Evolutionary conservation across 192 early-diverging fungal genomes (phyloP), one percentile per base, ranked within the genome.

Genomic region (Mortierella antarctica): DNA sequence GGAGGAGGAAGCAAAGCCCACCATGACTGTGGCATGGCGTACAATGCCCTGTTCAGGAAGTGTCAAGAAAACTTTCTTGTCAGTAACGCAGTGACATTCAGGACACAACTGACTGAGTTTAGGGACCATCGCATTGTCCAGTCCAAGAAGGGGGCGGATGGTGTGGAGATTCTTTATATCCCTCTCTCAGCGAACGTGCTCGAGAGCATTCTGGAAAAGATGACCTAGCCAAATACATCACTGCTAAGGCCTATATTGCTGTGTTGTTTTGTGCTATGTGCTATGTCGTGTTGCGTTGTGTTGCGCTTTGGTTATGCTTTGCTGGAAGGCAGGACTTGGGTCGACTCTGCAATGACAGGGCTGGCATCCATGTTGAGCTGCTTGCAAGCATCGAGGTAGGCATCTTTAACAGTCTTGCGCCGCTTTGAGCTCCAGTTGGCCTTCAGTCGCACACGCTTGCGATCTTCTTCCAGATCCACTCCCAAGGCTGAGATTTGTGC

Each of bases 71-170:
- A 88, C 63, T 99, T 97, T 68, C 85, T 93, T 53, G 95, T 95
- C 58, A 92, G 89, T 47, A 95, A 88, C 68, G 93, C 95, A 23
- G 73, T 94, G 57, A 94, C 92, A 0, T 95, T 99, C 83, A 91
- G 92, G 67, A 92, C 95, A n/a, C 93, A 96, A 77, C 78, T 99
- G 61, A 94, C 92, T 4, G 97, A 99, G 83, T 98, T 97, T 80
- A 85, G 90, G 41, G 96, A 98, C 86, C 97, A 99, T 82, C 85
- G 92, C 46, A 91, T 99, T 18, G 93, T 99, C 12, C 86, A 89
- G 47, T 87, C 90, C n/a, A 89, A 84, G 54, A 72, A 87, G 45
- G 82, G 67, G 0, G 55, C 77, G 3, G 91, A 92, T 70, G 92
- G 91, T 40, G 86, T 86, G 12, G 94, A 95, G 62, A 71, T 93